Conservation (phyloP, 2,329 filamentous ascomycete species). For the Colletotrichum truncatum region DNA sequence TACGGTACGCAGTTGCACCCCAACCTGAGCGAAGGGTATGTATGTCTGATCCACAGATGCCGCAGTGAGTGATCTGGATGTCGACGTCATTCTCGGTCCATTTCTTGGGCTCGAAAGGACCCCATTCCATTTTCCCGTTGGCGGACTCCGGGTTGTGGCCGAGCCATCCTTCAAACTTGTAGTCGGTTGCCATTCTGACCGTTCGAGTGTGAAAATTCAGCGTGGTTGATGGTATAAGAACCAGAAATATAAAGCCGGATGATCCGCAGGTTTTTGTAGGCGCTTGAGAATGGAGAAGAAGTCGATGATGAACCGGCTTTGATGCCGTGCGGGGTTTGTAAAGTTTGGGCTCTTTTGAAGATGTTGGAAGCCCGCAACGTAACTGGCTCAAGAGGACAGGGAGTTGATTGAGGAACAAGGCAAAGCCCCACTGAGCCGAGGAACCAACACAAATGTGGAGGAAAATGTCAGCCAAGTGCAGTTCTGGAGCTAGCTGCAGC, state of each 20-base stretch:
- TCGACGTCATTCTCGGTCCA: conserved; percentile 74
- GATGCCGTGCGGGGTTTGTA: neutral
- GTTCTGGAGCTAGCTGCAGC: too few species aligned
- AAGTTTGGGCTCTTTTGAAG: neutral
- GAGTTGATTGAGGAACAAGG: neutral
- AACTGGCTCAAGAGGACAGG: neutral
- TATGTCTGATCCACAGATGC: conserved; percentile 70
- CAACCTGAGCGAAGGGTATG: conserved; percentile 67
- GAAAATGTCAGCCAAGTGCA: too few species aligned
- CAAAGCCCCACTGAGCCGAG: neutral
- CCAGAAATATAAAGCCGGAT: neutral
- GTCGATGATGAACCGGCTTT: neutral
- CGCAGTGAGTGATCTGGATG: conserved; percentile 72
- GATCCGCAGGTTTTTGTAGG: neutral
- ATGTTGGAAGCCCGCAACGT: too few species aligned
- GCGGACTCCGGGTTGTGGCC: conserved; percentile 48
- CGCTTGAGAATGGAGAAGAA: too few species aligned
- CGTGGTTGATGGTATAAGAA: neutral
- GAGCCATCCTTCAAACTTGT: conserved; percentile 61
- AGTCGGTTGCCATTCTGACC: conserved; percentile 41
- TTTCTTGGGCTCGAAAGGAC: conserved; percentile 66
- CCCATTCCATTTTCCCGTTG: conserved; percentile 64
- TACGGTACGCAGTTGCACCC: conserved; percentile 50
- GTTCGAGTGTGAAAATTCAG: neutral
- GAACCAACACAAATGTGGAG: too few species aligned